Evolutionary conservation across 2,329 filamentous ascomycete genomes (phyloP), one percentile per base, ranked within the genome.

Genomic region (Geosmithia flava): DNA sequence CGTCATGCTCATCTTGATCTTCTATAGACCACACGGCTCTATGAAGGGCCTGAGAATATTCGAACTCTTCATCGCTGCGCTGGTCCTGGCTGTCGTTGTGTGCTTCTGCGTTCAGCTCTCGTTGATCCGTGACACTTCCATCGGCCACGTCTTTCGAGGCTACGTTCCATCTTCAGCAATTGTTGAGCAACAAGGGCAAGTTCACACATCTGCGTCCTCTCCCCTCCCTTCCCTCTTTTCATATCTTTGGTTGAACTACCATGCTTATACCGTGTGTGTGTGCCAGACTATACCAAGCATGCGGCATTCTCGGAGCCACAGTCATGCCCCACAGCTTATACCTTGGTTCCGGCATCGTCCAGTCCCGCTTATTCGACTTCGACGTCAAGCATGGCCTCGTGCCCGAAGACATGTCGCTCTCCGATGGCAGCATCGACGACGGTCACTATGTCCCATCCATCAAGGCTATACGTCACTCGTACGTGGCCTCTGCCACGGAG

Each of bases 221-320:
- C 23, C 23, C 4, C 23, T 27, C 23, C 4, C 8, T 27, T 27
- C 8, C 23, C 23, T 27, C 23, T 27, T 27, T 27, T 5, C 4
- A 27, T 27, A n/a, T 27, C 8, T 27, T 27, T 27, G 23, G 4
- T 27, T 8, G 8, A 27, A 8, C 23, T 4, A 4, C 23, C 23
- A 27, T 27, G 23, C 23, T 27, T 27, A 27, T 8, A 27, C 23
- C 23, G 8, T 27, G n/a, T 61, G 85, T 2, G 65, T 83, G 1
- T 64, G 83, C 3, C 15, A 59, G 59, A 16, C 48, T 82, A 0
- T 86, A 85, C 58, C 81, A 85, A 62, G 76, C 83, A 1, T 89
- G 85, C 53, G 85, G 85, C 47, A 89, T 89, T 49, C 69, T 89
- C 0, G 85, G 85, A 2, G 85, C 85, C 3, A 89, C 85, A 0